Conservation (phyloP, 768 basidiomycete genomes). For the Phaeolepiota aurea region DNA sequence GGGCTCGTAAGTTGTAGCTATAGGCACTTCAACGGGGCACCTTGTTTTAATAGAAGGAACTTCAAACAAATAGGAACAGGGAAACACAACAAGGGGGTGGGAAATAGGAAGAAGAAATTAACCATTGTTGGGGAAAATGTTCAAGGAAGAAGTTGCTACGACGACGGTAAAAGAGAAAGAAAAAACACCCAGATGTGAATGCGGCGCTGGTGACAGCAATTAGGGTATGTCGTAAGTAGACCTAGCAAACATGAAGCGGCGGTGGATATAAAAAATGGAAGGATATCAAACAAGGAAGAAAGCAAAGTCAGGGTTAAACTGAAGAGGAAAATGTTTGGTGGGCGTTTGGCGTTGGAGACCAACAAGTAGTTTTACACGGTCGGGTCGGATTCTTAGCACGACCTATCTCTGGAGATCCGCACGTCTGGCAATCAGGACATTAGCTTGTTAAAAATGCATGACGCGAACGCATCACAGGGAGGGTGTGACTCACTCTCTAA, state of each 20-base stretch:
- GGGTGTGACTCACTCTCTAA: conserved; percentile 81
- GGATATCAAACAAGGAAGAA: conserved; percentile 5
- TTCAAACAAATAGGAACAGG: no score
- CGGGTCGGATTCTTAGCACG: background rate
- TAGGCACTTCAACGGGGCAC: no score
- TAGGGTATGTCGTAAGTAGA: conserved; percentile 8
- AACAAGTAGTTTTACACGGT: conserved; percentile 2
- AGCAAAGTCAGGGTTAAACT: conserved; percentile 8
- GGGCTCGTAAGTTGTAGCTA: no score
- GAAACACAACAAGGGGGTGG: no score
- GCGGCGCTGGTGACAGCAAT: conserved; percentile 4
- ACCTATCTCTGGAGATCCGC: conserved; percentile 33
- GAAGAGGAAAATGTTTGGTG: conserved; percentile 12
- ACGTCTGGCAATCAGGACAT: conserved; percentile 22
- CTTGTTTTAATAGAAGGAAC: no score
- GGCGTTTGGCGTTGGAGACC: conserved; percentile 3
- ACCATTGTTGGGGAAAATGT: background rate
- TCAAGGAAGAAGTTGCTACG: background rate
- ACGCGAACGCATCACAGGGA: no score
- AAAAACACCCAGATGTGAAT: conserved; percentile 3
- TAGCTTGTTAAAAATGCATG: background rate
- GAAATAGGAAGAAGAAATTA: background rate
- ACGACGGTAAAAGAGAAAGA: conserved; percentile 6
- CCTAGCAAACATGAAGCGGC: background rate
- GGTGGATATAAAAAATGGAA: conserved; percentile 2